phyloP scores from a whole-genome alignment of 2,329 filamentous ascomycete species.

The Cytospora piceae region DNA sequence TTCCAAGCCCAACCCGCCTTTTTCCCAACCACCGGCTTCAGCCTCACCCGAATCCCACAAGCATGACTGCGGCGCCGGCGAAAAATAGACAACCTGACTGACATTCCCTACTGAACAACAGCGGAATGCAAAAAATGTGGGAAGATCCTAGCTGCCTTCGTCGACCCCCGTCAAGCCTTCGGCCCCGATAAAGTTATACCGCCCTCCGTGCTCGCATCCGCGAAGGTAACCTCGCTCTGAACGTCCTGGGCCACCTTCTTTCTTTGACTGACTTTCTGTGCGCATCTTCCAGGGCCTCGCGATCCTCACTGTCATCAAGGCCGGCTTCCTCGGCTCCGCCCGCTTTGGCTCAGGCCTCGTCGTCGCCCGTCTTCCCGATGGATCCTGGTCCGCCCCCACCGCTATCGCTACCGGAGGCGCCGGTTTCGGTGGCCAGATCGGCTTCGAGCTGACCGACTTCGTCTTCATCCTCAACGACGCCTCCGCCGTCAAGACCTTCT shows the following conservation, averaged over 20 bases:
- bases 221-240: conserved; percentile 66
- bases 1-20: conserved; percentile 35
- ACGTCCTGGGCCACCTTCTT: conserved; percentile 8
- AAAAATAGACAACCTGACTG: conserved; percentile 1
- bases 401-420: conserved; percentile 81
- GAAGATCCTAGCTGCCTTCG: conserved; percentile 92
- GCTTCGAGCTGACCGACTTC: conserved; percentile 88
- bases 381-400: conserved; percentile 78
- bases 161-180: conserved; percentile 91
- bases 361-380: conserved; percentile 76
- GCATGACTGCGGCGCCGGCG: background rate
- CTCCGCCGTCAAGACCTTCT: conserved; percentile 88
- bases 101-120: conserved; percentile 44
- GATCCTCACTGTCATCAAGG: conserved; percentile 84
- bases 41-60: background rate
- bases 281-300: conserved; percentile 65
- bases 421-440: conserved; percentile 84
- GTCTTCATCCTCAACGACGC: conserved; percentile 98
- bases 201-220: conserved; percentile 82
- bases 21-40: conserved; percentile 2
- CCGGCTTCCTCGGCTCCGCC: conserved; percentile 81
- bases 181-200: conserved; percentile 98
- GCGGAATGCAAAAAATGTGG: conserved; percentile 97
- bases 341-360: conserved; percentile 83
- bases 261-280: background rate